Conservation (phyloP, 768 basidiomycete species). For the Suillus hirtellus region DNA sequence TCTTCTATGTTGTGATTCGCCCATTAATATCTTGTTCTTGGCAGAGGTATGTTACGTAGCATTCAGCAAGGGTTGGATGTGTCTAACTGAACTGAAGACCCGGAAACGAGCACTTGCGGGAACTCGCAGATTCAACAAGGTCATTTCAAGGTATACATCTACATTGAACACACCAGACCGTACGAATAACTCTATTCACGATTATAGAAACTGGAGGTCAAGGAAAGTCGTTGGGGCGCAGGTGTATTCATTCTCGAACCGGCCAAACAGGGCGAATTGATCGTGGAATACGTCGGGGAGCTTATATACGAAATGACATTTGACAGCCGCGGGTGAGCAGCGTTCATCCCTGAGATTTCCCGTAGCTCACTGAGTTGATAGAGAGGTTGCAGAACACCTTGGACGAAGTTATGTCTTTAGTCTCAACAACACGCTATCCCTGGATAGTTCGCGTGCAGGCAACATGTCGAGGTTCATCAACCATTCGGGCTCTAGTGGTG, state of each 20-base stretch:
- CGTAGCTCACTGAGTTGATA: conserved; percentile 22
- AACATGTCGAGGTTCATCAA: conserved; percentile 73
- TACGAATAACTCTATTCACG: background rate
- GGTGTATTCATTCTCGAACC: conserved; percentile 54
- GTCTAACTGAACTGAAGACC: conserved; percentile 23
- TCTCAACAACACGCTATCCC: conserved; percentile 43
- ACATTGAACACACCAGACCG: background rate
- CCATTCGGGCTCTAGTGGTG: conserved; percentile 38
- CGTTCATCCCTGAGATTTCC: background rate
- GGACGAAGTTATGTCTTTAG: conserved; percentile 63
- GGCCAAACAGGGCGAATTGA: conserved; percentile 45
- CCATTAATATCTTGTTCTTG: background rate
- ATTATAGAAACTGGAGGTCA: conserved; percentile 43
- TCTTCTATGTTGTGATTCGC: background rate
- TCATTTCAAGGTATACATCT: conserved; percentile 43
- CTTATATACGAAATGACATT: conserved; percentile 50
- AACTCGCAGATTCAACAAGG: conserved; percentile 53
- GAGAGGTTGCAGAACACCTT: conserved; percentile 46
- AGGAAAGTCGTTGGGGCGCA: conserved; percentile 48
- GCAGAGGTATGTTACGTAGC: conserved; percentile 24
- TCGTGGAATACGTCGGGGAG: conserved; percentile 72
- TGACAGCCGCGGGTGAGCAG: conserved; percentile 51
- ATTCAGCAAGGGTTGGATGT: background rate
- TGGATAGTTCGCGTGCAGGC: conserved; percentile 60
- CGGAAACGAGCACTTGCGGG: conserved; percentile 37